Conservation (phyloP, 495 filamentous ascomycete species). For the Hypoxylon cercidicola region DNA sequence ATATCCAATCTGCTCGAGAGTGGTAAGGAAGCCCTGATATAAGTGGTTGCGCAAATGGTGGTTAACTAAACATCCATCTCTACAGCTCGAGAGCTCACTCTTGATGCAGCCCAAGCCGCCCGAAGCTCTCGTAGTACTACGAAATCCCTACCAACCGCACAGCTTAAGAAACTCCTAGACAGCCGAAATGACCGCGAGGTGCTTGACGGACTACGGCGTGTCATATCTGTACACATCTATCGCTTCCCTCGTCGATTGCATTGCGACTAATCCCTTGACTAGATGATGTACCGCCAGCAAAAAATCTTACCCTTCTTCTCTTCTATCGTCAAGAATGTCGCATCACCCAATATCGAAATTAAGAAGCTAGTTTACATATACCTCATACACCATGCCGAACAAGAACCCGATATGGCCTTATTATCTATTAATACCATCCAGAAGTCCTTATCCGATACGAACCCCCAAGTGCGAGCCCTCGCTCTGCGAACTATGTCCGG, state of each 20-base stretch:
- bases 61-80: constrained; percentile 33
- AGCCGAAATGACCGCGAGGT: constrained; percentile 94
- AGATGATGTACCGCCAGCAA: constrained; percentile 94
- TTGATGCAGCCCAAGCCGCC: constrained; percentile 92
- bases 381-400: constrained; percentile 92
- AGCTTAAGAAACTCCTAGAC: constrained; percentile 94
- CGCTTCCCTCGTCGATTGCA: constrained; percentile 4
- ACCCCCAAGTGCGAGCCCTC: constrained; percentile 88
- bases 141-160: constrained; percentile 63
- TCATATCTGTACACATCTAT: constrained; percentile 77
- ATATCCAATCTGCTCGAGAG: constrained; percentile 94
- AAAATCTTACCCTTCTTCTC: constrained; percentile 90
- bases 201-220: constrained; percentile 87
- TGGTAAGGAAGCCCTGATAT: constrained; percentile 62
- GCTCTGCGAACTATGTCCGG: constrained; percentile 95
- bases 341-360: constrained; percentile 88
- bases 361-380: constrained; percentile 99
- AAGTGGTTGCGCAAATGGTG: constrained; percentile 6
- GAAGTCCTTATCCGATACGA: constrained; percentile 91
- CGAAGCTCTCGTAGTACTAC: constrained; percentile 61
- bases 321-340: constrained; percentile 94
- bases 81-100: constrained; percentile 90
- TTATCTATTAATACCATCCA: constrained; percentile 98
- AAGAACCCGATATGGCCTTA: constrained; percentile 92
- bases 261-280: constrained; percentile 35